A percentile compares a stretch with the other conserved stretches of the same genome.
Conservation (phyloP, 441 rosid genomes). For the Aquilaria agallochum region DNA sequence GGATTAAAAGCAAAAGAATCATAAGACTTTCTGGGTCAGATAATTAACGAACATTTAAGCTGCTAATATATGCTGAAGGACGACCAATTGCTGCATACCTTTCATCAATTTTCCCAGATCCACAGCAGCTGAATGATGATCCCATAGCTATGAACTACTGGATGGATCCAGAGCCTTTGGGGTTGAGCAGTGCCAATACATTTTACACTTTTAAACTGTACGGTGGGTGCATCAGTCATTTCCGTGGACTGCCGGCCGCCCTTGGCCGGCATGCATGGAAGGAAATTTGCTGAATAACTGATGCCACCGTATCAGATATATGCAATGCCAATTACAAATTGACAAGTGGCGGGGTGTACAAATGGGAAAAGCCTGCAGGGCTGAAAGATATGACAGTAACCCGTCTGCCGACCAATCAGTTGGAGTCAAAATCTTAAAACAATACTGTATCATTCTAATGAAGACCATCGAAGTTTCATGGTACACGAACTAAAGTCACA, state of each 20-base stretch:
- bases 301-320: background rate
- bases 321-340: too few relatives aligned
- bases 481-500: too few relatives aligned
- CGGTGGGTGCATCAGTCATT: slow-evolving; percentile 4
- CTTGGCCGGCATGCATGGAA: slow-evolving; percentile 30
- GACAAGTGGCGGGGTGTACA: too few relatives aligned
- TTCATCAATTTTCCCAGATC: slow-evolving; percentile 40
- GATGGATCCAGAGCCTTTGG: background rate
- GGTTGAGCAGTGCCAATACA: background rate
- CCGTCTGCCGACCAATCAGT: too few relatives aligned
- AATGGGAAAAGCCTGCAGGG: too few relatives aligned
- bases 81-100: slow-evolving; percentile 23
- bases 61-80: background rate
- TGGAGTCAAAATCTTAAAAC: too few relatives aligned
- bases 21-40: background rate
- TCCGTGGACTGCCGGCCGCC: slow-evolving; percentile 22
- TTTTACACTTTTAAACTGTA: slow-evolving; percentile 20
- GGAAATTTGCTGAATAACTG: background rate
- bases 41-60: background rate
- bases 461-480: too few relatives aligned
- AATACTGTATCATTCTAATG: too few relatives aligned
- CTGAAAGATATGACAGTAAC: too few relatives aligned
- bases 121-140: slow-evolving; percentile 45
- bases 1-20: background rate
- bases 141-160: slow-evolving; percentile 34